Evolutionary conservation across 2,329 filamentous ascomycete genomes (phyloP), one percentile per base, ranked within the genome.

Genomic region (Sporothrix euskadiensis): DNA sequence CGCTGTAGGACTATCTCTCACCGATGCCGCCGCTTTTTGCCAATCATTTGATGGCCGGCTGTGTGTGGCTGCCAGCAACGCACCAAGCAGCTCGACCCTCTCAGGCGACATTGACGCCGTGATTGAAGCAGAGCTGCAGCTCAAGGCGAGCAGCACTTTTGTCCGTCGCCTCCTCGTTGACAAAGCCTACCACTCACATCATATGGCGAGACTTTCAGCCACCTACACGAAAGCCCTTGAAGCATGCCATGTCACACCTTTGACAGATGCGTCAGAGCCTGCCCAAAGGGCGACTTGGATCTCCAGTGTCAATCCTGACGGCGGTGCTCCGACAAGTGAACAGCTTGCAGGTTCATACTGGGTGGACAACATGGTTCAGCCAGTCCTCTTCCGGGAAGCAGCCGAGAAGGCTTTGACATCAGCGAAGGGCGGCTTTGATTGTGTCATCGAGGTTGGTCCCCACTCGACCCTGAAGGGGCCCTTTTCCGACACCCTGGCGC

Each of bases 1-100:
- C 83, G 81, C 85, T 72, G 83, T 81, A 0, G 81, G 83, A 1
- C 80, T 81, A 1, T 77, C 84, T 71, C 80, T 80, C 0, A 32
- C 74, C 0, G 73, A 77, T 0, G 76, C 77, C 26, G 79, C 81
- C 0, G 79, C 82, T 39, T 75, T 86, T 35, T 84, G 73, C 22
- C 16, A 39, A 26, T 8, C 35, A 3, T 74, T 72, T 41, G 5
- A 1, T 9, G 56, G 44, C 9, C 63, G 73, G 0, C 44, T 74
- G 22, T 63, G 69, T 14, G 73, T 72, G 12, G 73, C 73, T 19
- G 70, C 73, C 44, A 73, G 73, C 57, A 76, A 76, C 49, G 63
- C 71, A 8, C 72, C 75, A 6, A 78, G 76, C 12, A 85, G 82
- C 12, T 79, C 82, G 26, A 86, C 85, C 0, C 75, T 86, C 4